These are phyloP conservation scores for Blepharisma stoltei DNA, from an alignment of 73 alveolate genomes.

Conservation along the genomic window DNA sequence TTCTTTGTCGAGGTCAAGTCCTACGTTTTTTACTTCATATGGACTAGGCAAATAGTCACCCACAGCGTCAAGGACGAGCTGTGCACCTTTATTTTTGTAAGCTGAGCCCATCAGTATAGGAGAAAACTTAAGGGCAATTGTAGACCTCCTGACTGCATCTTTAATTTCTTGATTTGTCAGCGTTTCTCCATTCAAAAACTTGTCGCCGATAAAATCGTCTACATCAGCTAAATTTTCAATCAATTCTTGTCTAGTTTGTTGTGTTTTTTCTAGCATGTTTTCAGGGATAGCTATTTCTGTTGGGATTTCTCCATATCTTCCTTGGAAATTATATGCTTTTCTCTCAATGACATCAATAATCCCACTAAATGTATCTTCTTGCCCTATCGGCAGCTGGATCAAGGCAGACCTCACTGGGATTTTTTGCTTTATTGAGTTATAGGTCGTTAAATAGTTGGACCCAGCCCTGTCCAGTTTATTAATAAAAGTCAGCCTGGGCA, in stretches of 20 bases:
- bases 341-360: conserved; percentile 63
- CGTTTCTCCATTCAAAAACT: conserved; percentile 44
- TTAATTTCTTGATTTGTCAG: conserved; percentile 34
- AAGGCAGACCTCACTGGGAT: conserved; percentile 69
- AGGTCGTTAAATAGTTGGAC: conserved; percentile 80
- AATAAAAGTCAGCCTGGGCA: conserved; percentile 90
- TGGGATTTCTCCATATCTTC: conserved; percentile 62
- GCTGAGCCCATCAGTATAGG: conserved; percentile 97
- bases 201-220: conserved; percentile 58
- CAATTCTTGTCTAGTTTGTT: conserved; percentile 65
- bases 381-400: conserved; percentile 72
- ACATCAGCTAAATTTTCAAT: conserved; percentile 51
- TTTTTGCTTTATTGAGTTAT: conserved; percentile 60
- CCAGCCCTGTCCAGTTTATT: conserved; percentile 97
- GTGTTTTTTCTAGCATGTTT: conserved; percentile 44
- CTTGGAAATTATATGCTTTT: conserved; percentile 81
- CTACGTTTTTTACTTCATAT: conserved; percentile 62
- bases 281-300: conserved; percentile 69
- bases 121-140: conserved; percentile 68
- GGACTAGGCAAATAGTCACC: conserved; percentile 81
- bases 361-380: conserved; percentile 76
- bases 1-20: conserved; percentile 45
- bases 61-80: conserved; percentile 83
- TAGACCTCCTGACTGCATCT: conserved; percentile 65
- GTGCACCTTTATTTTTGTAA: conserved; percentile 90